A percentile compares a stretch with the other conserved stretches of the same genome.
phyloP scores from a whole-genome alignment of 2,329 filamentous ascomycete species.

The Aspergillus sojae region DNA sequence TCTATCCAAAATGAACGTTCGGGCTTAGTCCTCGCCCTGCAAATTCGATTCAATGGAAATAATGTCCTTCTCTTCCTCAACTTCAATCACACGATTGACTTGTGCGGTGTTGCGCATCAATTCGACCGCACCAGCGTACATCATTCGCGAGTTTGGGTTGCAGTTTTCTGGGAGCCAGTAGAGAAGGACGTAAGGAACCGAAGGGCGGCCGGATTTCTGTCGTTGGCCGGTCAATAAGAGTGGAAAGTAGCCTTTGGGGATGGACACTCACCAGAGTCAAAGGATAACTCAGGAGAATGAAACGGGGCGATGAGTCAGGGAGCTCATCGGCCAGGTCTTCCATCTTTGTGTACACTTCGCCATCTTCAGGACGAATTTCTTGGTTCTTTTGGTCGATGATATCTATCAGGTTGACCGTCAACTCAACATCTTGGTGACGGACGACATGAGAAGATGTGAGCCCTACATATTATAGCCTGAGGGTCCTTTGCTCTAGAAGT shows the following conservation, averaged over 20 bases:
- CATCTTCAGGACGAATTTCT: constrained; percentile 83
- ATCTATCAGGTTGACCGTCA: constrained; percentile 58
- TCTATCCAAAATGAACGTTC: constrained; percentile 6
- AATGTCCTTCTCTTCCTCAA: constrained; percentile 78
- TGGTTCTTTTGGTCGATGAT: constrained; percentile 87
- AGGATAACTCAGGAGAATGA: constrained; percentile 87
- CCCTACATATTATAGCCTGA: constrained; percentile 91
- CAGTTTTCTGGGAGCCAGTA: constrained; percentile 94
- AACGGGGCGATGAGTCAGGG: constrained; percentile 88
- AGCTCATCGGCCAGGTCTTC: constrained; percentile 83
- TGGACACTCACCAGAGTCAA: constrained; percentile 69
- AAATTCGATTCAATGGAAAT: constrained; percentile 75
- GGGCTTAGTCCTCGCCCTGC: constrained; percentile 31
- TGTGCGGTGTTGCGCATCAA: constrained; percentile 91
- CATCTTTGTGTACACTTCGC: constrained; percentile 79
- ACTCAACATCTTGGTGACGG: neutral
- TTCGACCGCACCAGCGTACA: constrained; percentile 95
- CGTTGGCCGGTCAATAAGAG: neutral
- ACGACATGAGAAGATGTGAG: constrained; percentile 22
- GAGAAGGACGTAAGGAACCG: constrained; percentile 90
- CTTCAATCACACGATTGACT: constrained; percentile 84
- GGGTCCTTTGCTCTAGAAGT: constrained; percentile 85
- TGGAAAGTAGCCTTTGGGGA: neutral
- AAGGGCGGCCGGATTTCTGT: constrained; percentile 77
- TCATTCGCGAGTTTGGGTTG: constrained; percentile 84